Percentiles rank a stretch among this genome's conserved stretches.
Conservation (phyloP, 2,329 filamentous ascomycete genomes). For the Golovinomyces cichoracearum region DNA sequence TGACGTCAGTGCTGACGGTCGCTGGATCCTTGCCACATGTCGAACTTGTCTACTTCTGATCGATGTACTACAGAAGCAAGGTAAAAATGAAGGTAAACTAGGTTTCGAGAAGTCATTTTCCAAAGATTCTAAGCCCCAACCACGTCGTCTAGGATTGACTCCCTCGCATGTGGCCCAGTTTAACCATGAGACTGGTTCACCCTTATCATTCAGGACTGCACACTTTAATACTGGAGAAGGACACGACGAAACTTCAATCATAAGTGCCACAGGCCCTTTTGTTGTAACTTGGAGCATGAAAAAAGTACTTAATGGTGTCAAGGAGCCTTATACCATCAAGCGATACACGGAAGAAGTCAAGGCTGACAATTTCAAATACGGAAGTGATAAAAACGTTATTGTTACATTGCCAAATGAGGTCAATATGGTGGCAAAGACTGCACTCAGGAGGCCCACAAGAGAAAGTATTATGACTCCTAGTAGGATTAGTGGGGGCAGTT, state of each 20-base stretch:
- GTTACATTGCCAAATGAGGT: constrained; percentile 92
- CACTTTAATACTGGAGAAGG: constrained; percentile 80
- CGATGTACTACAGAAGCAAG: constrained; percentile 67
- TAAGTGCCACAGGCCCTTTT: constrained; percentile 87
- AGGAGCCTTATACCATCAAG: constrained; percentile 88
- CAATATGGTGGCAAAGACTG: constrained; percentile 79
- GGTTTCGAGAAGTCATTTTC: constrained; percentile 86
- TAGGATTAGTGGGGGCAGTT: constrained; percentile 21
- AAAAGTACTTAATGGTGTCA: constrained; percentile 56
- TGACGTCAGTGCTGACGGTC: constrained; percentile 82
- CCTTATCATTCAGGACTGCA: constrained; percentile 68
- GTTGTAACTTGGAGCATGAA: constrained; percentile 91
- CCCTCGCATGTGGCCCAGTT: constrained; percentile 91
- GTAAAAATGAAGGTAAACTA: constrained; percentile 94
- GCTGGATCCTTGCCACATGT: constrained; percentile 86
- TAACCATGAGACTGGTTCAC: constrained; percentile 76
- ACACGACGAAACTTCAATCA: constrained; percentile 68
- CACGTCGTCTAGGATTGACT: constrained; percentile 64
- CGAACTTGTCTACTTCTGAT: constrained; percentile 85
- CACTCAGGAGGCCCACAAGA: constrained; percentile 63
- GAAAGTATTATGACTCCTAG: constrained; percentile 52
- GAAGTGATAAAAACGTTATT: constrained; percentile 92
- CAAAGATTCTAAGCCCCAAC: constrained; percentile 80
- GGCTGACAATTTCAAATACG: constrained; percentile 95
- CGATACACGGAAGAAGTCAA: constrained; percentile 86